phyloP scores from a whole-genome alignment of 2,329 filamentous ascomycete species.

The Didymosphaeria variabile region DNA sequence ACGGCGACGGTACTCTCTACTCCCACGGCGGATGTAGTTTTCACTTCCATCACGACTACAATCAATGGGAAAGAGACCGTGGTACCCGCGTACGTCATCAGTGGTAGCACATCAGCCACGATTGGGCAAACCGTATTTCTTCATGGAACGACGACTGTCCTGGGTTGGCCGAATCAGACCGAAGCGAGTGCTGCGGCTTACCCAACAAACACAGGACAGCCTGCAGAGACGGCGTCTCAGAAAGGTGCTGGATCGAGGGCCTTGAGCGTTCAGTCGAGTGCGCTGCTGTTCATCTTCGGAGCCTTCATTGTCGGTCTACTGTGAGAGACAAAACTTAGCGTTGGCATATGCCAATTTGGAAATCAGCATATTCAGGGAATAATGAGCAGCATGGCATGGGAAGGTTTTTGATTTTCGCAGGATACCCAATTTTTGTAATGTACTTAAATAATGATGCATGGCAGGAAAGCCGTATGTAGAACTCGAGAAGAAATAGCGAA shows the following conservation, averaged over 20 bases:
- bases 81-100: conserved; percentile 21
- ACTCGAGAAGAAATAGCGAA: not conserved
- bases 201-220: not conserved
- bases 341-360: not conserved
- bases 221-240: not conserved
- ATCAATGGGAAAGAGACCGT: conserved; percentile 18
- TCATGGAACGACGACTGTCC: conserved; percentile 19
- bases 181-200: conserved; percentile 2
- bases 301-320: not conserved
- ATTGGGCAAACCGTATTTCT: conserved; percentile 25
- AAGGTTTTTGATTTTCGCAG: conserved; percentile 2
- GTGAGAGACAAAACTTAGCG: not conserved
- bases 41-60: conserved; percentile 18
- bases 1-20: conserved; percentile 18
- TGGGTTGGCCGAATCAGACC: conserved; percentile 5
- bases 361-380: not conserved
- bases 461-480: not conserved
- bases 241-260: not conserved
- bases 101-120: conserved; percentile 16
- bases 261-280: not conserved
- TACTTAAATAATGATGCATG: conserved; percentile 2
- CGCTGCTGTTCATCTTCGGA: not conserved
- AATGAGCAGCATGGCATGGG: not conserved
- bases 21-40: conserved; percentile 13
- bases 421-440: conserved; percentile 5